Percentiles rank a stretch among this genome's conserved stretches.
Conservation (phyloP, 2,329 filamentous ascomycete species). For the Didymella glomerata region DNA sequence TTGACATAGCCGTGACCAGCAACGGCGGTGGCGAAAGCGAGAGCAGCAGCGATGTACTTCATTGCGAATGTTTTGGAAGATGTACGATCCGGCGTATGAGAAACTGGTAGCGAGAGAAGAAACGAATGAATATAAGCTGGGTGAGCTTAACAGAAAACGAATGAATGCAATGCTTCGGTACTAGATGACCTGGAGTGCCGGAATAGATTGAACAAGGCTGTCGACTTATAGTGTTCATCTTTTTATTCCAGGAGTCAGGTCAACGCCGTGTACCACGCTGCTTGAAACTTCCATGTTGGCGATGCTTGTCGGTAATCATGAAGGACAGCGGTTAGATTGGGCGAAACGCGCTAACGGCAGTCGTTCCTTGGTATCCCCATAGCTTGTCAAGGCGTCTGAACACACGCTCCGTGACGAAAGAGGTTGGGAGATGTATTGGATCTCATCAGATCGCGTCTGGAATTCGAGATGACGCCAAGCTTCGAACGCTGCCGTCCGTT, state of each 20-base stretch:
- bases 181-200: slow-evolving; percentile 27
- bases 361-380: slow-evolving; percentile 9
- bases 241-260: slow-evolving; percentile 29
- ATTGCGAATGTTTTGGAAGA: slow-evolving; percentile 32
- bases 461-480: background rate
- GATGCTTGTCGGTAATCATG: slow-evolving; percentile 37
- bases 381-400: background rate
- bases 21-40: slow-evolving; percentile 41
- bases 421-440: background rate
- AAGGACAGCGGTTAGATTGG: slow-evolving; percentile 44
- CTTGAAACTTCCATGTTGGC: slow-evolving; percentile 33
- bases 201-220: slow-evolving; percentile 30
- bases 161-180: slow-evolving; percentile 31
- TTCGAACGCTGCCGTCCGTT: slow-evolving; percentile 4
- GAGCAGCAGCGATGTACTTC: slow-evolving; percentile 44
- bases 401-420: slow-evolving; percentile 11
- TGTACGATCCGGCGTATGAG: slow-evolving; percentile 22
- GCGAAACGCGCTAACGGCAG: slow-evolving; percentile 38
- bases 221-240: slow-evolving; percentile 33
- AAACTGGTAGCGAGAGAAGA: slow-evolving; percentile 18
- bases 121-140: slow-evolving; percentile 25
- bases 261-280: slow-evolving; percentile 24
- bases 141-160: slow-evolving; percentile 26
- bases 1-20: slow-evolving; percentile 49
- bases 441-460: background rate